Percentiles rank a stretch among this genome's conserved stretches.
Conservation (phyloP, 2,329 filamentous ascomycete genomes). For the Penicillium sp. region DNA sequence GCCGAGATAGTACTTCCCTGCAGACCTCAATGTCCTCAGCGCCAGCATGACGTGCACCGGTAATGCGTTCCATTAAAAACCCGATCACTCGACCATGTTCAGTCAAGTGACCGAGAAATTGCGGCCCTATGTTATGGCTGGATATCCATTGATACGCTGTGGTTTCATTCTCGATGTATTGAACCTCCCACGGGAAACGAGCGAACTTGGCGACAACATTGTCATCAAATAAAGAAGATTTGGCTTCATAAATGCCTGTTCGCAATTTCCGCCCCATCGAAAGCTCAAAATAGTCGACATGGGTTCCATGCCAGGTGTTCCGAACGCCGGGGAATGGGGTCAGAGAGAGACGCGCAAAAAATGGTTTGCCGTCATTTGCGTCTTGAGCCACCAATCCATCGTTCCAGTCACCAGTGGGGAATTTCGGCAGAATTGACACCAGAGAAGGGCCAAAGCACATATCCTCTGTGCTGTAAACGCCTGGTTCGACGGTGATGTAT, state of each 20-base stretch:
- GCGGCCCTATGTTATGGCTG: constrained; percentile 34
- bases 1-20: constrained; percentile 16
- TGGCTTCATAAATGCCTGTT: constrained; percentile 27
- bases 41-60: constrained; percentile 23
- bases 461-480: constrained; percentile 24
- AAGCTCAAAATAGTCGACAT: constrained; percentile 22
- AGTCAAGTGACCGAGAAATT: constrained; percentile 40
- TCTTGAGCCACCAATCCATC: constrained; percentile 24
- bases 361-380: constrained; percentile 13
- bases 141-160: constrained; percentile 39
- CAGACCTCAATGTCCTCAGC: constrained; percentile 22
- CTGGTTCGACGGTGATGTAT: constrained; percentile 29
- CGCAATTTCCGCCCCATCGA: constrained; percentile 19
- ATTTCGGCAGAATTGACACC: constrained; percentile 16
- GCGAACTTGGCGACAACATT: constrained; percentile 39
- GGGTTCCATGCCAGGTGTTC: constrained; percentile 24
- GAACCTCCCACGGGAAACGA: constrained; percentile 40
- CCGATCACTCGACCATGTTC: constrained; percentile 42
- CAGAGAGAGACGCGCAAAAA: constrained; percentile 16
- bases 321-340: constrained; percentile 21
- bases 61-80: constrained; percentile 37
- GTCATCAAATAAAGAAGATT: constrained; percentile 11
- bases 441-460: constrained; percentile 33
- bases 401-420: constrained; percentile 33
- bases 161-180: constrained; percentile 38